Percentiles rank a stretch among this genome's conserved stretches.
Evolutionary conservation across 352 stramenopile genomes (phyloP).

Genomic region (Phytophthora agathidicida): DNA sequence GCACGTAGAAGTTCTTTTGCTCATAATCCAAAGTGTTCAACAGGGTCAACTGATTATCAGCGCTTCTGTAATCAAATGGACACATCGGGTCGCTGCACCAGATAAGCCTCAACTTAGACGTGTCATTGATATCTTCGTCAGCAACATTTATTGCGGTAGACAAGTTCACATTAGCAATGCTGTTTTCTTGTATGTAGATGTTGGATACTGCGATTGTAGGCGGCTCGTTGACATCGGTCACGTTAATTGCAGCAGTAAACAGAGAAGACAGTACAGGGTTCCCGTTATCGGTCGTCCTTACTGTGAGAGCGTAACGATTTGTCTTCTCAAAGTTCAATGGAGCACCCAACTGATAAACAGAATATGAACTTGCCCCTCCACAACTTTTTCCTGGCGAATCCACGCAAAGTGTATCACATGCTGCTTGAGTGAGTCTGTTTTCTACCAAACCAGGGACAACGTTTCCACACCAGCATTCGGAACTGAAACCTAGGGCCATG

Average conservation of each 20-base stretch:
- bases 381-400: conserved; percentile 23
- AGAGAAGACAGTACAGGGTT: conserved; percentile 7
- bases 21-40: conserved; percentile 29
- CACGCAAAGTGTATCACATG: conserved; percentile 15
- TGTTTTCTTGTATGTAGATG: conserved; percentile 21
- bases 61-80: conserved; percentile 13
- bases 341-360: conserved; percentile 29
- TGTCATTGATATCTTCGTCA: conserved; percentile 27
- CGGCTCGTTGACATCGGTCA: conserved; percentile 29
- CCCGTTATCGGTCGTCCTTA: conserved; percentile 21
- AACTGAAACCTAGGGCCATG: conserved; percentile 25
- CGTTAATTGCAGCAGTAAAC: conserved; percentile 22
- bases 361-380: conserved; percentile 24
- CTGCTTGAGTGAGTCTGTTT: conserved; percentile 4
- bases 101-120: neutral
- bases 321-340: conserved; percentile 31
- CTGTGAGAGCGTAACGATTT: conserved; percentile 8
- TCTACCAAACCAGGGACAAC: conserved; percentile 3
- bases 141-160: neutral
- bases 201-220: conserved; percentile 11
- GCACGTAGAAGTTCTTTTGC: conserved; percentile 8
- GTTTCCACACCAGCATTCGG: conserved; percentile 33
- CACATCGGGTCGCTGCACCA: conserved; percentile 11
- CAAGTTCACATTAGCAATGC: conserved; percentile 13
- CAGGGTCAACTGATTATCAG: conserved; percentile 4